These are phyloP conservation scores for Paracoccidioides lutzii DNA, from an alignment of 2,329 filamentous ascomycete species.

Conservation along the genomic window DNA sequence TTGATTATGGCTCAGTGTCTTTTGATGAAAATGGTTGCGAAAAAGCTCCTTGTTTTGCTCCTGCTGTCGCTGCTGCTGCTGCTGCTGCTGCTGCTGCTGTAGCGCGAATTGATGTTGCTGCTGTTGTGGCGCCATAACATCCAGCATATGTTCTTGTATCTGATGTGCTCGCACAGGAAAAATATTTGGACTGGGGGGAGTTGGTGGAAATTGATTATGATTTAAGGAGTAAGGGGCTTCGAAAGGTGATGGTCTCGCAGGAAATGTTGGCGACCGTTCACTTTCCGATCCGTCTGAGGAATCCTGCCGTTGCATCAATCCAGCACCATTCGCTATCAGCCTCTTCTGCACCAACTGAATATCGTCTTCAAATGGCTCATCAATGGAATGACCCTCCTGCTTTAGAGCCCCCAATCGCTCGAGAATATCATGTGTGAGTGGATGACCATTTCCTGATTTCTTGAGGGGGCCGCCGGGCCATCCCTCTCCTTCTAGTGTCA, in stretches of 20 bases:
- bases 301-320: constrained; percentile 39
- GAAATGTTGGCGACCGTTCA: constrained; percentile 30
- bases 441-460: constrained; percentile 41
- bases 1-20: too few relatives aligned
- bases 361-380: constrained; percentile 48
- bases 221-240: constrained; percentile 19
- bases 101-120: neutral
- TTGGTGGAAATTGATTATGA: constrained; percentile 12
- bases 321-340: constrained; percentile 40
- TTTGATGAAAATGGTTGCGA: neutral
- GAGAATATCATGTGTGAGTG: constrained; percentile 51
- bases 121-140: neutral
- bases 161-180: neutral
- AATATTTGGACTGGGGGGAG: constrained; percentile 5
- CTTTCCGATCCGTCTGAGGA: constrained; percentile 48
- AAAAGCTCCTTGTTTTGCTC: neutral
- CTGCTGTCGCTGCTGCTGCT: neutral
- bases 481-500: constrained; percentile 38
- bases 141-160: neutral
- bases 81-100: neutral
- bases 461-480: constrained; percentile 45
- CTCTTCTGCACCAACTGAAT: constrained; percentile 42
- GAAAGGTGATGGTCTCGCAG: constrained; percentile 2
- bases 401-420: constrained; percentile 47
- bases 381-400: constrained; percentile 33